Evolutionary conservation across 1,284 basidiomycete species (phyloP), one percentile per base, ranked within the genome.

Genomic region (Takashimella tepidaria): DNA sequence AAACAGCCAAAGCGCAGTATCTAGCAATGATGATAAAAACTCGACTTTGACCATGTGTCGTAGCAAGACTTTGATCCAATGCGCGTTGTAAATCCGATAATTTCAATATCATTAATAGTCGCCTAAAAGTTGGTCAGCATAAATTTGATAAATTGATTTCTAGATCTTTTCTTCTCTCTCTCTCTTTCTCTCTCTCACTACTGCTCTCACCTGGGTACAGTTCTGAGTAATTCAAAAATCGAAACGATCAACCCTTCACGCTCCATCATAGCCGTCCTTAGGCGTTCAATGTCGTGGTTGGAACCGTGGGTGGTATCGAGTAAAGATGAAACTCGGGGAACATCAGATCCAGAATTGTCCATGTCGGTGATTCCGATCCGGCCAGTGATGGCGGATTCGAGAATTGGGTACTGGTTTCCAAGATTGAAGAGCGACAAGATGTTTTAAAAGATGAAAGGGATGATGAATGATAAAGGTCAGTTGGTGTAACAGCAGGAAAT

Each of bases 1-100:
- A 96, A 2, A 92, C 61, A 13, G 71, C 68, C 54, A 64, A 42
- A 46, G 86, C 82, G 72, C 95, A 98, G 74, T 90, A 96, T 64
- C 90, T 87, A 0, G 92, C 92, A 5, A 89, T 87, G 56, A 98
- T 88, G 41, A 98, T 73, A 73, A 97, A 98, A 66, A 96, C 84
- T 11, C 92, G 86, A 56, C 85, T 79, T 81, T 88, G 69, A 5
- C 78, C 78, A 60, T 82, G 81, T 0, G 81, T 82, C 0, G 81
- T 82, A 22, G 79, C 73, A 41, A 82, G 63, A 47, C 77, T 76
- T n/a, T 71, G 66, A 58, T 82, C 81, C 10, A 82, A 71, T 0
- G 65, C 72, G 82, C 88, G 79, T 40, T 88, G 88, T 61, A 92
- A 73, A 70, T 92, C 89, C n/a, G 70, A 70, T 21, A 73, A 56